phyloP scores from a whole-genome alignment of 306 rosid species.

The Vachellia pachyceras region DNA sequence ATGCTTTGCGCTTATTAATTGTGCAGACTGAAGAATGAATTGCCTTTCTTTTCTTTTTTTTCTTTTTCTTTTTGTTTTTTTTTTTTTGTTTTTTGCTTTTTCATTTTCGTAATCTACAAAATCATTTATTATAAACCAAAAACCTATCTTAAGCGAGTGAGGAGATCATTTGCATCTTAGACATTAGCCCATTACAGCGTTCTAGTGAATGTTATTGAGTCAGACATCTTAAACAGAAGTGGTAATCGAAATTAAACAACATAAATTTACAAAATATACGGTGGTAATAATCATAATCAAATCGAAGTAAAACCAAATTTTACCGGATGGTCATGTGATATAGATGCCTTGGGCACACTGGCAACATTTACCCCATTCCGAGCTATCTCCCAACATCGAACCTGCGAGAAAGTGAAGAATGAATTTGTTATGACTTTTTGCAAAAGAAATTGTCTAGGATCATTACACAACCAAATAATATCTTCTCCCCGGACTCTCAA shows the following conservation, averaged over 20 bases:
- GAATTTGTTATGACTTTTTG: background rate
- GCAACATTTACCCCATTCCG: slow-evolving; percentile 65
- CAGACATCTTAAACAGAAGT: background rate
- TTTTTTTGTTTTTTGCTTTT: background rate
- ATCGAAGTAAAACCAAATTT: background rate
- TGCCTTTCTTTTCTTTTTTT: background rate
- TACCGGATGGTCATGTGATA: slow-evolving; percentile 92
- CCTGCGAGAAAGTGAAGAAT: slow-evolving; percentile 45
- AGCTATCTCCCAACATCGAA: slow-evolving; percentile 89
- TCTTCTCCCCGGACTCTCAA: background rate
- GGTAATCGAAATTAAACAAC: background rate
- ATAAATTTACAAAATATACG: background rate
- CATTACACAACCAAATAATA: background rate
- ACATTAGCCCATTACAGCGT: background rate
- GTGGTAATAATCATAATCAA: background rate
- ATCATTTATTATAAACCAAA: slow-evolving; percentile 7
- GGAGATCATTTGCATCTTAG: slow-evolving; percentile 1
- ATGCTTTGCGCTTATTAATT: background rate
- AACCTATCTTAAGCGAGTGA: background rate
- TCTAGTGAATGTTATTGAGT: background rate
- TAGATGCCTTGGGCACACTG: slow-evolving; percentile 82
- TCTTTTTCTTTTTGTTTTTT: no score
- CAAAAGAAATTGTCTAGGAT: background rate
- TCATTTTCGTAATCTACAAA: background rate
- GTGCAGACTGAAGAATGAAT: slow-evolving; percentile 9